These are phyloP conservation scores for Diutina mesorugosa DNA, from an alignment of 1,139 yeast genomes.

Conservation along the genomic window DNA sequence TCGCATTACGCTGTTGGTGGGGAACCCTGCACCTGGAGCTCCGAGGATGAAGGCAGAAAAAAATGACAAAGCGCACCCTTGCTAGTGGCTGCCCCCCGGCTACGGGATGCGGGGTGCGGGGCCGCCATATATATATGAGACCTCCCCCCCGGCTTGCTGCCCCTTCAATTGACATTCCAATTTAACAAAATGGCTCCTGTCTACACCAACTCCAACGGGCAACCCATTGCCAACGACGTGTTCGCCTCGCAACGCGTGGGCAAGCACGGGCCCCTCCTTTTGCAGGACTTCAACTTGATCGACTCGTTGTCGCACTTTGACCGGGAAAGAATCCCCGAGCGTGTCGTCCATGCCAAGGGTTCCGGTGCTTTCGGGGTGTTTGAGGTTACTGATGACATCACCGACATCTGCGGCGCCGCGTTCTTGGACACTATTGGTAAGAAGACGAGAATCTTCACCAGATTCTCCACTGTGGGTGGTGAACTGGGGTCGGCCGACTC, in stretches of 20 bases:
- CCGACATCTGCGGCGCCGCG: slow-evolving; percentile 59
- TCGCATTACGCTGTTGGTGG: not conserved
- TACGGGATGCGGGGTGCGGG: not conserved
- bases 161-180: too few species aligned
- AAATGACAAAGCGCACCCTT: not conserved
- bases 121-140: not conserved
- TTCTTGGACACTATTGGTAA: slow-evolving; percentile 65
- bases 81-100: not conserved
- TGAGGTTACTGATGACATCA: slow-evolving; percentile 66
- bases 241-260: slow-evolving; percentile 69
- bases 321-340: slow-evolving; percentile 80
- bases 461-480: slow-evolving; percentile 88
- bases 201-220: slow-evolving; percentile 62
- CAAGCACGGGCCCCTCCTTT: slow-evolving; percentile 47
- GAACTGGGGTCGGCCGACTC: slow-evolving; percentile 77
- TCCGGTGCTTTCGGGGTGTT: slow-evolving; percentile 77
- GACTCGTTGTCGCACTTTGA: slow-evolving; percentile 76
- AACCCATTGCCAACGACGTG: slow-evolving; percentile 47
- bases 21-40: not conserved
- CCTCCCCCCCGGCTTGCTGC: not conserved
- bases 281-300: slow-evolving; percentile 69
- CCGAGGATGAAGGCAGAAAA: not conserved
- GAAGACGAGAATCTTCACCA: slow-evolving; percentile 58
- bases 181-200: slow-evolving; percentile 17
- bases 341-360: slow-evolving; percentile 87